Conservation (phyloP, 106 monocot species). For the Allium sativum region DNA sequence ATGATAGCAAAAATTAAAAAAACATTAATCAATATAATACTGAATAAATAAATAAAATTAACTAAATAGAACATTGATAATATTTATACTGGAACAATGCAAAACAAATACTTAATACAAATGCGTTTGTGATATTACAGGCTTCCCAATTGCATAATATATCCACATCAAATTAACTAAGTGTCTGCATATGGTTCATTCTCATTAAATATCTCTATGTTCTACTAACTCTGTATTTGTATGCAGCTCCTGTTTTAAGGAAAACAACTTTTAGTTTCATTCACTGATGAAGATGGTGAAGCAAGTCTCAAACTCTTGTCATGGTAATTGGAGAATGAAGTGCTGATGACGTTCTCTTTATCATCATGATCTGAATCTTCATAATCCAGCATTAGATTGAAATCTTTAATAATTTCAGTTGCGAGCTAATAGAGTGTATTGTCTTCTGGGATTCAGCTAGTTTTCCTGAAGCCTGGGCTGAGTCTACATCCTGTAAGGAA, state of each 20-base stretch:
- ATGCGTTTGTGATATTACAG: too few species aligned
- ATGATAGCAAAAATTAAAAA: too few species aligned
- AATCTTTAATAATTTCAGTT: constrained; percentile 33
- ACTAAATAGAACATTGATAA: too few species aligned
- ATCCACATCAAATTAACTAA: too few species aligned
- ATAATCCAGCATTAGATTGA: constrained; percentile 24
- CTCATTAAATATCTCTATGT: not conserved
- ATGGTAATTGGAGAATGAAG: constrained; percentile 5
- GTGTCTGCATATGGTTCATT: too few species aligned
- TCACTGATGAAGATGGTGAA: constrained; percentile 1
- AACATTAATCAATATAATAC: too few species aligned
- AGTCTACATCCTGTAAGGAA: constrained; percentile 26
- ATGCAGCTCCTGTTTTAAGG: not conserved
- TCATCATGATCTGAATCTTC: constrained; percentile 4
- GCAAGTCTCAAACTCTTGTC: not conserved
- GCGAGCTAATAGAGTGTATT: constrained; percentile 39
- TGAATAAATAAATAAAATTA: too few species aligned
- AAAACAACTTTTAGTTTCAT: not conserved
- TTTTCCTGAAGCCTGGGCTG: constrained; percentile 27
- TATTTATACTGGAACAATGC: too few species aligned
- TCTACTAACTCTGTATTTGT: constrained; percentile 1
- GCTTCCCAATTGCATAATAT: too few species aligned
- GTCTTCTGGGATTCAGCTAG: constrained; percentile 56
- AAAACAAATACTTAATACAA: too few species aligned
- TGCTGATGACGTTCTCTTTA: not conserved